A percentile compares a stretch with the other conserved stretches of the same genome.
phyloP scores from a whole-genome alignment of 2,329 filamentous ascomycete species.

The Xylariaceae sp. region DNA sequence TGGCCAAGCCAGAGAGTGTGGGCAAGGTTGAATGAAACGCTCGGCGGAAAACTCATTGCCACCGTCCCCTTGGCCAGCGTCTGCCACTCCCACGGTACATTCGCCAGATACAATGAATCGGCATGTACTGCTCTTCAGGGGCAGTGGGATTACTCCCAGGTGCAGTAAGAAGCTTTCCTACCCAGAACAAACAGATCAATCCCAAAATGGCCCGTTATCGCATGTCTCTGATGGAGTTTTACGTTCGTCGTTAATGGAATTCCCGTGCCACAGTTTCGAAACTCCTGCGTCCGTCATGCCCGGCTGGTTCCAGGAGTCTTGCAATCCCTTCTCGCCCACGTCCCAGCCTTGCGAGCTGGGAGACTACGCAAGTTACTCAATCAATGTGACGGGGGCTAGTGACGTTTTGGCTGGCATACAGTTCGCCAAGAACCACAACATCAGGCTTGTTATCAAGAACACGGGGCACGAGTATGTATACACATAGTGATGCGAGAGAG shows the following conservation, averaged over 20 bases:
- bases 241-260: no score
- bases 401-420: conserved; percentile 19
- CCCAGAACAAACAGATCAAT: no score
- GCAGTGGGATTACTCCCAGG: background rate
- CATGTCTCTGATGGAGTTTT: no score
- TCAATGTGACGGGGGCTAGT: conserved; percentile 20
- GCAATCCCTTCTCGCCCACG: conserved; percentile 1
- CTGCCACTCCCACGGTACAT: background rate
- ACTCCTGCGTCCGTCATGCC: background rate
- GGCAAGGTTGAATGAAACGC: background rate
- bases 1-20: conserved; percentile 1
- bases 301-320: background rate
- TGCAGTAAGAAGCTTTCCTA: no score
- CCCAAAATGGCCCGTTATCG: no score
- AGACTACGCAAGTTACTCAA: conserved; percentile 16
- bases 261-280: background rate
- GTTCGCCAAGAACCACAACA: conserved; percentile 36
- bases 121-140: background rate
- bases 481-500: background rate
- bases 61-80: background rate
- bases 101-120: background rate
- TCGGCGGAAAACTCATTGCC: background rate
- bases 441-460: conserved; percentile 42
- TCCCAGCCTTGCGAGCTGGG: conserved; percentile 5
- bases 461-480: conserved; percentile 40